Percentiles rank a stretch among this genome's conserved stretches.
These are phyloP conservation scores for Pholiota microspora DNA, from an alignment of 768 basidiomycete species.

Conservation along the genomic window DNA sequence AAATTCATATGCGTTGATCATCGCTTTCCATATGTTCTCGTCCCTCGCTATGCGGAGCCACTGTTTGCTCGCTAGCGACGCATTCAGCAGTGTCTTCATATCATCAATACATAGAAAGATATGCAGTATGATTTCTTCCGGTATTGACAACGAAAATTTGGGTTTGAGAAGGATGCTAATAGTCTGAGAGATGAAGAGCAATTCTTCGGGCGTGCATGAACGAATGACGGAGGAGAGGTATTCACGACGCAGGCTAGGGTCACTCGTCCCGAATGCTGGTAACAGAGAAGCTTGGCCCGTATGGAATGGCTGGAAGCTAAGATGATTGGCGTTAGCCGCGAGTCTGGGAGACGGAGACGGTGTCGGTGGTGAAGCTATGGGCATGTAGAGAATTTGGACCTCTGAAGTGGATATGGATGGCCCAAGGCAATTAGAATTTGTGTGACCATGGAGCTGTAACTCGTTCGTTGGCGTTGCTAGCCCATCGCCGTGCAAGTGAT, in stretches of 20 bases:
- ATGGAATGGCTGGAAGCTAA: neutral
- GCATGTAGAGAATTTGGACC: slow-evolving; percentile 5
- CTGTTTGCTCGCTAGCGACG: slow-evolving; percentile 62
- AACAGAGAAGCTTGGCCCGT: neutral
- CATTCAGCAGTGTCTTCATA: slow-evolving; percentile 65
- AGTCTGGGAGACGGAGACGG: slow-evolving; percentile 3
- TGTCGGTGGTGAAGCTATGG: slow-evolving; percentile 5
- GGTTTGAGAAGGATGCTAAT: slow-evolving; percentile 64
- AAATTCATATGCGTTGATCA: slow-evolving; percentile 65
- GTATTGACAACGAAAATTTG: slow-evolving; percentile 45
- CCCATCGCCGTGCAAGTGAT: neutral
- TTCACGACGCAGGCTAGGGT: slow-evolving; percentile 1
- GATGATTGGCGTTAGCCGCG: neutral
- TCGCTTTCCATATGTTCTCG: slow-evolving; percentile 76
- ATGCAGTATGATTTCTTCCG: slow-evolving; percentile 67
- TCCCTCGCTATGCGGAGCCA: slow-evolving; percentile 75
- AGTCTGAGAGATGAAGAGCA: slow-evolving; percentile 64
- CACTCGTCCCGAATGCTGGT: neutral
- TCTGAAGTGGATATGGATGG: neutral
- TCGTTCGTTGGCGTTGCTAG: neutral
- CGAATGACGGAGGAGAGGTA: slow-evolving; percentile 49
- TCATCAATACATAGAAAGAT: slow-evolving; percentile 78
- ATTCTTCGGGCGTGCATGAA: slow-evolving; percentile 57
- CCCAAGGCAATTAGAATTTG: neutral
- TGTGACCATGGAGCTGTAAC: neutral